These are phyloP conservation scores for Penicillium taxi DNA, from an alignment of 495 filamentous ascomycete species.

Conservation along the genomic window DNA sequence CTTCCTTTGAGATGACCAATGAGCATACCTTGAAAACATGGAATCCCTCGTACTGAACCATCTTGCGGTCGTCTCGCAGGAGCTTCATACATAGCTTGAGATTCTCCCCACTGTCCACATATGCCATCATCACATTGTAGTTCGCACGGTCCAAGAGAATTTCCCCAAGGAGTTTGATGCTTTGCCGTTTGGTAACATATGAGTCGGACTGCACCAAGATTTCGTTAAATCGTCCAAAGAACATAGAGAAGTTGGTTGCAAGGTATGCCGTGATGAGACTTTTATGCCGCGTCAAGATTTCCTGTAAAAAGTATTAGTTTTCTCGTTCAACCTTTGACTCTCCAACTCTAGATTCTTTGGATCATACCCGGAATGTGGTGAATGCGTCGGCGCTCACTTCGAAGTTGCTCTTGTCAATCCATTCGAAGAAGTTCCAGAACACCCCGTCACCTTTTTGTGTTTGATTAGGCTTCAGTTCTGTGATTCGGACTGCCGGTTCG, in stretches of 20 bases:
- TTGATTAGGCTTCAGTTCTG: conserved; percentile 56
- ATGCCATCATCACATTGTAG: conserved; percentile 95
- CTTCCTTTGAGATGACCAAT: not conserved
- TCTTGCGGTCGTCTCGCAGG: conserved; percentile 86
- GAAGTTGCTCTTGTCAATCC: conserved; percentile 91
- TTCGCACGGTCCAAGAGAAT: conserved; percentile 90
- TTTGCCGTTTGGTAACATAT: conserved; percentile 97
- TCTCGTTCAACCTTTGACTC: not conserved
- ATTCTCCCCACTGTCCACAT: conserved; percentile 91
- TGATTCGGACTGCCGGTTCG: conserved; percentile 44
- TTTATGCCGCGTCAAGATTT: conserved; percentile 92
- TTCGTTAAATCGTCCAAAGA: conserved; percentile 84
- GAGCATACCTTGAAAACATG: conserved; percentile 86
- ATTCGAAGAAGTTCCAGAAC: conserved; percentile 97
- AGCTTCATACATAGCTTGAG: conserved; percentile 98
- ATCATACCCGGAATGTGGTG: conserved; percentile 80
- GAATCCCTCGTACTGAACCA: conserved; percentile 99
- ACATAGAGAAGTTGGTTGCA: conserved; percentile 76
- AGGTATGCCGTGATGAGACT: conserved; percentile 78
- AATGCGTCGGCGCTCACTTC: conserved; percentile 97
- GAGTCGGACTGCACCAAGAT: conserved; percentile 84
- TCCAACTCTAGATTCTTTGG: not conserved
- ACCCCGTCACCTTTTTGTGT: conserved; percentile 68
- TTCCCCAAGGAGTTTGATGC: conserved; percentile 93
- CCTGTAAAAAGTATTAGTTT: conserved; percentile 40